A percentile compares a stretch with the other conserved stretches of the same genome.
These are phyloP conservation scores for Aspergillus saccharolyticus DNA, from an alignment of 495 filamentous ascomycete species.

Conservation along the genomic window DNA sequence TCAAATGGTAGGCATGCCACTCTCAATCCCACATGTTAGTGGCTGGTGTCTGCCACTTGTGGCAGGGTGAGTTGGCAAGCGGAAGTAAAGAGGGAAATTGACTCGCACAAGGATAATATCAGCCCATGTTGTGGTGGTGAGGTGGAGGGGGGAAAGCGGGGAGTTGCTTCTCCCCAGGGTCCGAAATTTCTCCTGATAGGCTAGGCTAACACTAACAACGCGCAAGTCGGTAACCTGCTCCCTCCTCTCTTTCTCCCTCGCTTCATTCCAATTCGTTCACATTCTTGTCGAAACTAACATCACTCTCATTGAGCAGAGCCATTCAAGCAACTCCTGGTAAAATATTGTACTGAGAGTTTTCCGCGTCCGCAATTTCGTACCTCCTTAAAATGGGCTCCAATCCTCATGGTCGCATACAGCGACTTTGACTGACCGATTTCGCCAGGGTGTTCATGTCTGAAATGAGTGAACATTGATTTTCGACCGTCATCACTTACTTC, in stretches of 20 bases:
- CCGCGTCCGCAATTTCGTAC: not conserved
- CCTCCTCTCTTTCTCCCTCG: not conserved
- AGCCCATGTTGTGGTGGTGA: not conserved
- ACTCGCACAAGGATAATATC: not conserved
- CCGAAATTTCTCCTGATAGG: not conserved
- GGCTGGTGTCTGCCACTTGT: not conserved
- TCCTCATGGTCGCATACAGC: not conserved
- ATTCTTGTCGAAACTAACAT: not conserved
- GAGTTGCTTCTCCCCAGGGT: not conserved
- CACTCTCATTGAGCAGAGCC: not conserved
- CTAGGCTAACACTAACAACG: not conserved
- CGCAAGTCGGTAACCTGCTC: not conserved
- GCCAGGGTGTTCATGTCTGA: not conserved
- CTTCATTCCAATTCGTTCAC: not conserved
- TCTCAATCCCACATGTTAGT: not conserved
- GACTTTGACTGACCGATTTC: not conserved
- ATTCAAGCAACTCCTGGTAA: too few relatives aligned
- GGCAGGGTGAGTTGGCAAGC: not conserved
- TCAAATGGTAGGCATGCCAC: not conserved
- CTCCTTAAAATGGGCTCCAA: too few relatives aligned
- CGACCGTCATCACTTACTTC: not conserved
- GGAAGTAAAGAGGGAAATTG: not conserved
- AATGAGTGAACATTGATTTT: not conserved
- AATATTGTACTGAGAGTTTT: not conserved
- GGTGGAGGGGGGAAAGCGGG: not conserved